These are phyloP conservation scores for Dryas alaskensis DNA, from an alignment of 306 rosid species.

Conservation along the genomic window DNA sequence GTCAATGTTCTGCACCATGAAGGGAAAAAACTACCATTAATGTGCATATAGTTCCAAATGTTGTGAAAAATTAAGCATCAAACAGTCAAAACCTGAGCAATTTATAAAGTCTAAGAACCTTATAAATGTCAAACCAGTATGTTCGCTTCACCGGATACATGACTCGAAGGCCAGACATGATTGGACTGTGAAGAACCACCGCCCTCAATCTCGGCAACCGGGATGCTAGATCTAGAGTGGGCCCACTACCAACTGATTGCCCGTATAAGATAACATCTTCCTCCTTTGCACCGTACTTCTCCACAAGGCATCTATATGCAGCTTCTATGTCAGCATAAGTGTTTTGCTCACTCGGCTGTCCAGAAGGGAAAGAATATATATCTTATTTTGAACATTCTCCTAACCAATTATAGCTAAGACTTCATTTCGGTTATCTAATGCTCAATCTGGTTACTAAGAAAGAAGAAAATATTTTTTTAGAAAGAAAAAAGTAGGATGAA, in stretches of 20 bases:
- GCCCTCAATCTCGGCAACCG: constrained; percentile 78
- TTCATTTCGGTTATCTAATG: not conserved
- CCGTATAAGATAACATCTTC: constrained; percentile 93
- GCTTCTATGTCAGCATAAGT: constrained; percentile 96
- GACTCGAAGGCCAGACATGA: constrained; percentile 91
- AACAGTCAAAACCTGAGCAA: constrained; percentile 9
- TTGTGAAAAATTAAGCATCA: not conserved
- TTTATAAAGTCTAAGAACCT: constrained; percentile 49
- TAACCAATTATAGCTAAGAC: constrained; percentile 10
- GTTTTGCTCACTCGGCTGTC: constrained; percentile 92
- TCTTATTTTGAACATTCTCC: constrained; percentile 16
- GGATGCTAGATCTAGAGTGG: constrained; percentile 83
- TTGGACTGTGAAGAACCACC: constrained; percentile 93
- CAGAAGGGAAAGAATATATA: constrained; percentile 14
- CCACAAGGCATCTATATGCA: constrained; percentile 78
- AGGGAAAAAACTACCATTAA: constrained; percentile 22
- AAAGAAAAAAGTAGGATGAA: not conserved
- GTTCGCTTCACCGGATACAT: constrained; percentile 95
- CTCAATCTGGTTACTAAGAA: not conserved
- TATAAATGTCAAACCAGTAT: constrained; percentile 95
- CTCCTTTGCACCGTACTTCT: constrained; percentile 76
- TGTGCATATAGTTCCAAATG: constrained; percentile 8
- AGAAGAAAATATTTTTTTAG: not conserved
- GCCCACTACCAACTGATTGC: constrained; percentile 97
- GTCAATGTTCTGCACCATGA: constrained; percentile 78